These are phyloP conservation scores for Paraleonurus japonicus DNA, from an alignment of 257 asterid genomes.

Conservation along the genomic window DNA sequence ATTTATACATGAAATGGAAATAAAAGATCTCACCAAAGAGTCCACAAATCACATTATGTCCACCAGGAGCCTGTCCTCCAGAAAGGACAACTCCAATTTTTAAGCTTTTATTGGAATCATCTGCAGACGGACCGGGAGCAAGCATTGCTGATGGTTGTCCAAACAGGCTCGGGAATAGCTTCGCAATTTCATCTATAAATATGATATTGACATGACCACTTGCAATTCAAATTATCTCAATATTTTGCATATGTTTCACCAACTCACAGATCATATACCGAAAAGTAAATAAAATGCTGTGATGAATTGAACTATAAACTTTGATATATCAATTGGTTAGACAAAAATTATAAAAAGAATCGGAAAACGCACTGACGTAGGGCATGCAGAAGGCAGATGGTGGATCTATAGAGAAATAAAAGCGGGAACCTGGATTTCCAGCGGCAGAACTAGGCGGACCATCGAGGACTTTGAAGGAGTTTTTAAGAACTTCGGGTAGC, in stretches of 20 bases:
- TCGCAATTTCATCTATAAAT: constrained; percentile 61
- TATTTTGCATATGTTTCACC: not conserved
- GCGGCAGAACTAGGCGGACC: constrained; percentile 79
- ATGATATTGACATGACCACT: not conserved
- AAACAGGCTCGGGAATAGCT: constrained; percentile 61
- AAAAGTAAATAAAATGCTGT: too few species aligned
- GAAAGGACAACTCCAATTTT: constrained; percentile 75
- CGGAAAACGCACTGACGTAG: not conserved
- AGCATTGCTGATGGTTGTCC: constrained; percentile 67
- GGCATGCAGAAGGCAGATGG: constrained; percentile 10
- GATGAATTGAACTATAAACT: not conserved
- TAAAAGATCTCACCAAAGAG: constrained; percentile 50
- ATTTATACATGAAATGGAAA: not conserved
- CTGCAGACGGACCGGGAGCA: constrained; percentile 41
- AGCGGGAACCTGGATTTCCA: constrained; percentile 66
- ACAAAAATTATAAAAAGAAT: too few species aligned
- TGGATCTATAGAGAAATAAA: not conserved
- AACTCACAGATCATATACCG: not conserved
- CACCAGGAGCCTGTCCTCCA: constrained; percentile 93
- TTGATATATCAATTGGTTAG: not conserved
- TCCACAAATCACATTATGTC: constrained; percentile 83
- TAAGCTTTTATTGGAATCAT: constrained; percentile 34
- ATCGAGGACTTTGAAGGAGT: constrained; percentile 60
- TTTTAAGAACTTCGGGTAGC: constrained; percentile 58
- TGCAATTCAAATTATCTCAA: not conserved